Evolutionary conservation across 257 asterid species (phyloP).

Genomic region (Ballota nigra): DNA sequence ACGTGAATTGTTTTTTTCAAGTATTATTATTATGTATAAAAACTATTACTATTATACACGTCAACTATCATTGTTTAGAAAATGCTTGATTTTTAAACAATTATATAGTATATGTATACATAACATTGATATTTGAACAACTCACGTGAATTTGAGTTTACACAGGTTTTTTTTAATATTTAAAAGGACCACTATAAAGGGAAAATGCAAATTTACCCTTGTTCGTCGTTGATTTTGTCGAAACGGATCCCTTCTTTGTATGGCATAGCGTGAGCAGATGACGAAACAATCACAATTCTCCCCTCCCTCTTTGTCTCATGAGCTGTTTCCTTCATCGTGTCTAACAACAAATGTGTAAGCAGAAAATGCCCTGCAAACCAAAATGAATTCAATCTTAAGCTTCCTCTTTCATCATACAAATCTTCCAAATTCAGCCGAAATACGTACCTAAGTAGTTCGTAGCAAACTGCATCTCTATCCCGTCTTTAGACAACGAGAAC

Average conservation of each 20-base stretch:
- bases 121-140: too few species aligned
- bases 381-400: slow-evolving; percentile 68
- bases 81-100: too few species aligned
- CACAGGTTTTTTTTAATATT: background rate
- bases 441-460: slow-evolving; percentile 47
- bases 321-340: slow-evolving; percentile 78
- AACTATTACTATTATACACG: too few species aligned
- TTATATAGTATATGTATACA: too few species aligned
- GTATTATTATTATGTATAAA: too few species aligned
- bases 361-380: slow-evolving; percentile 33
- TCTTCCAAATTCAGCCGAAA: too few species aligned
- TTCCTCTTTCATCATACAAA: slow-evolving; percentile 46
- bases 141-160: too few species aligned
- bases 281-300: slow-evolving; percentile 79
- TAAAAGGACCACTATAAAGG: background rate
- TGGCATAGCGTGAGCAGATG: slow-evolving; percentile 57
- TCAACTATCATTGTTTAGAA: too few species aligned
- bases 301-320: slow-evolving; percentile 65
- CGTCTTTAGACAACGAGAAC: slow-evolving; percentile 56
- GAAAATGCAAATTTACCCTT: slow-evolving; percentile 36
- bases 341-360: slow-evolving; percentile 22
- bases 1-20: too few species aligned
- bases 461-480: slow-evolving; percentile 58
- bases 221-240: slow-evolving; percentile 51
- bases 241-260: slow-evolving; percentile 72